Conservation (phyloP, 768 basidiomycete species). For the Boletellus emodensis region DNA sequence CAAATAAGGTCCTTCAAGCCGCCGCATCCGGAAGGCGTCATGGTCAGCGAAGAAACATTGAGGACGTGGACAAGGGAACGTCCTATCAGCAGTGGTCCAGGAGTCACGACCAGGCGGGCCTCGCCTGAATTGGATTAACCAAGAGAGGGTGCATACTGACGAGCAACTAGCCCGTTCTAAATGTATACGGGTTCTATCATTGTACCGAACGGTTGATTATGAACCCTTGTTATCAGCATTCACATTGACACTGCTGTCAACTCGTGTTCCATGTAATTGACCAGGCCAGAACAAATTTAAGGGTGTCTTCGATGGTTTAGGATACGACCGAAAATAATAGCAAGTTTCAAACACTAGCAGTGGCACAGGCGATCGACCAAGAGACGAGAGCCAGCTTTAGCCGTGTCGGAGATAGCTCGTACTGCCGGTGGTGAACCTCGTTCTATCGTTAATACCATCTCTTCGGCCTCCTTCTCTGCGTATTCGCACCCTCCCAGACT, state of each 20-base stretch:
- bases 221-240: not conserved
- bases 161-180: not conserved
- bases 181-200: not conserved
- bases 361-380: too few relatives aligned
- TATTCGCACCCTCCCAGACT: constrained; percentile 21
- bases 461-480: constrained; percentile 11
- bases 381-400: too few relatives aligned
- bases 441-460: constrained; percentile 14
- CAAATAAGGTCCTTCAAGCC: constrained; percentile 63
- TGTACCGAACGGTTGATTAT: not conserved
- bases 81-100: constrained; percentile 17
- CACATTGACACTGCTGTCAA: too few relatives aligned
- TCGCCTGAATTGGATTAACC: constrained; percentile 20
- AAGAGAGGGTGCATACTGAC: not conserved
- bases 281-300: too few relatives aligned
- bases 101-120: constrained; percentile 20
- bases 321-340: too few relatives aligned
- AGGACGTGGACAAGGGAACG: constrained; percentile 35
- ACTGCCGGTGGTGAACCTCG: not conserved
- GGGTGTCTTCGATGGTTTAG: too few relatives aligned
- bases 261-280: too few relatives aligned
- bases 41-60: constrained; percentile 65
- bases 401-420: too few relatives aligned
- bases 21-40: constrained; percentile 70
- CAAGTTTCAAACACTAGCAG: too few relatives aligned